Evolutionary conservation across 805 yeast species (phyloP).

Genomic region (Saccharomycopsis microspora): DNA sequence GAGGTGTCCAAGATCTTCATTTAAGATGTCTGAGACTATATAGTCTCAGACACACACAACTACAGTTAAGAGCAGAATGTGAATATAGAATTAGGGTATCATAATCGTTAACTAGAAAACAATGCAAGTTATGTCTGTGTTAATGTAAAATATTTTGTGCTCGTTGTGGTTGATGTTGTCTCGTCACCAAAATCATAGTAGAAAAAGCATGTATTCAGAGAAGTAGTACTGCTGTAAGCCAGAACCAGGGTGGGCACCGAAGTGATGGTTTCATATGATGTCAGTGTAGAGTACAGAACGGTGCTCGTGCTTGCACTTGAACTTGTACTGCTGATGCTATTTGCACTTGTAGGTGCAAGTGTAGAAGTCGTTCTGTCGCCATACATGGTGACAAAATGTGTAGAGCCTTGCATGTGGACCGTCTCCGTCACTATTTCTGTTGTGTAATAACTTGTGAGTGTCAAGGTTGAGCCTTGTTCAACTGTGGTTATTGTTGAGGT

Average conservation of each 20-base stretch:
- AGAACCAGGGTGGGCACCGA: constrained; percentile 4
- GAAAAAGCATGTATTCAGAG: constrained; percentile 13
- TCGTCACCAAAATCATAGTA: constrained; percentile 7
- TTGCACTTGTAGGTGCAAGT: not conserved
- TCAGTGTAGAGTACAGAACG: not conserved
- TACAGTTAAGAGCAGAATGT: not conserved
- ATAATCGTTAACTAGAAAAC: not conserved
- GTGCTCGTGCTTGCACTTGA: not conserved
- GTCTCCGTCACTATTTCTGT: constrained; percentile 9
- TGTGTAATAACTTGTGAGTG: constrained; percentile 10
- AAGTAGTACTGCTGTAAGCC: constrained; percentile 3
- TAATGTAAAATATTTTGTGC: constrained; percentile 5
- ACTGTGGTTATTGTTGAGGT: constrained; percentile 10
- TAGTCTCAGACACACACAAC: not conserved
- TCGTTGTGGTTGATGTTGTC: constrained; percentile 2
- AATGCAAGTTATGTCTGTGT: not conserved
- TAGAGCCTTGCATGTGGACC: constrained; percentile 6
- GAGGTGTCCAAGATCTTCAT: not conserved
- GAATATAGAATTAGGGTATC: not conserved
- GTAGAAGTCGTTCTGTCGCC: not conserved
- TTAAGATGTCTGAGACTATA: not conserved
- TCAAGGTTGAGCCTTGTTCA: constrained; percentile 9
- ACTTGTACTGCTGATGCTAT: not conserved
- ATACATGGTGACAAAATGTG: constrained; percentile 7
- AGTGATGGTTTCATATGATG: constrained; percentile 3